Evolutionary conservation across 2,329 filamentous ascomycete genomes (phyloP), one percentile per base, ranked within the genome.

Genomic region (Aspergillus sp.): DNA sequence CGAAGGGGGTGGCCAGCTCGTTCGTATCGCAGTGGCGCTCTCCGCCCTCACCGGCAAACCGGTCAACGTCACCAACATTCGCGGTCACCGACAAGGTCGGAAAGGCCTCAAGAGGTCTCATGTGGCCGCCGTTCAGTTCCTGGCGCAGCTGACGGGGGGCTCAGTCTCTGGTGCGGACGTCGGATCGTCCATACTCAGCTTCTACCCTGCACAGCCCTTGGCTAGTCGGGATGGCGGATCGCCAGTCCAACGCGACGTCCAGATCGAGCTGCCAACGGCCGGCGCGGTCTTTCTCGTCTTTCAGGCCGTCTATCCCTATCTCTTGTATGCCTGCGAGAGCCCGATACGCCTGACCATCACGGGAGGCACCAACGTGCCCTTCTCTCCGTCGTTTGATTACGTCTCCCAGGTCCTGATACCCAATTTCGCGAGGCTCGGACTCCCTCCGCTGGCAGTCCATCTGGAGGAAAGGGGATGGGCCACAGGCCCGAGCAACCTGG

Each of bases 1-100:
- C 20, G 85, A 88, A 78, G 85, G 85, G 45, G 85, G 85, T 26
- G 85, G 85, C 14, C 85, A 88, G 69, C 77, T 88, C 2, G 75
- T 87, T 49, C 84, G 85, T 22, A 80, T 84, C 54, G 83, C 84
- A 2, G 65, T 86, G 9, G 80, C 81, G 14, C 72, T 87, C 2
- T 83, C 85, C 1, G 80, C 82, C 5, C 75, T 87, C 16, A 84
- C 81, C 6, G 69, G 70, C 22, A 78, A 71, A 1, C 78, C 84
- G 1, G 72, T 87, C 53, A 74, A 73, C 24, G 81, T 87, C 62
- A 75, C 74, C 47, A 71, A 82, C 59, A 84, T 87, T 57, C 81
- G 85, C 7, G 85, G 80, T 31, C 84, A 81, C 29, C 77, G 62
- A 68, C 65, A 55, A 2, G 78, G 80, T 2, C 81, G 80, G n/a